phyloP scores from a whole-genome alignment of 2,329 filamentous ascomycete species.

The Sporothrix humicola region DNA sequence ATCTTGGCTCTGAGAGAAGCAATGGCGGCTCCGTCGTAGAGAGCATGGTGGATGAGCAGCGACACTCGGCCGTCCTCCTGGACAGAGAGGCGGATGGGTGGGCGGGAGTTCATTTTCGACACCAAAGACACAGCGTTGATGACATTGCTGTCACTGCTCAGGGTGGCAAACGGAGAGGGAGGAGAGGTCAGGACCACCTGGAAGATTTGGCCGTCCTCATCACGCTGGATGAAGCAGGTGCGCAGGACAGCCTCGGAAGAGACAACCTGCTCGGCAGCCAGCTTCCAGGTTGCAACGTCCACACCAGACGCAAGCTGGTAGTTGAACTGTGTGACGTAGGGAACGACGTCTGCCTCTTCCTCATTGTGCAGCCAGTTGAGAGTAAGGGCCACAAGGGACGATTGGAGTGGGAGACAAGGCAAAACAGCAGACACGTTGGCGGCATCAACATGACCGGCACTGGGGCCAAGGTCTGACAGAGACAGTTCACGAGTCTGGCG shows the following conservation, averaged over 20 bases:
- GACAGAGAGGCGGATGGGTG: background rate
- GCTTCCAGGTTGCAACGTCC: conserved; percentile 35
- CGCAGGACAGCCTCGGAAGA: conserved; percentile 38
- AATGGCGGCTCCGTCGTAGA: conserved; percentile 40
- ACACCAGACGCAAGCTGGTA: conserved; percentile 36
- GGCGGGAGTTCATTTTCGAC: background rate
- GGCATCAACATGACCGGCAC: conserved; percentile 15
- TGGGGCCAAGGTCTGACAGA: conserved; percentile 31
- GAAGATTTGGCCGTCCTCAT: conserved; percentile 38
- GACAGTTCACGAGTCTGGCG: background rate
- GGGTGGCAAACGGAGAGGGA: conserved; percentile 12
- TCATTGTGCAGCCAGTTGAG: conserved; percentile 33
- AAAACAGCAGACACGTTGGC: conserved; percentile 32
- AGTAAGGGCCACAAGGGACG: conserved; percentile 35
- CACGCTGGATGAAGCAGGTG: conserved; percentile 38
- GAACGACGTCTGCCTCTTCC: conserved; percentile 31
- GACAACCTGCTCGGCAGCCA: conserved; percentile 33
- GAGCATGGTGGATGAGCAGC: conserved; percentile 39
- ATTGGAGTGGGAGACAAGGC: conserved; percentile 37
- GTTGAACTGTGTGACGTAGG: conserved; percentile 39
- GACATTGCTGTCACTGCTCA: background rate
- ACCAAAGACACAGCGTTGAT: background rate
- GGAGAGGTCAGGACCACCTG: conserved; percentile 37
- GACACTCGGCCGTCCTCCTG: conserved; percentile 29
- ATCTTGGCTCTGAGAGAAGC: conserved; percentile 34